Percentiles rank a stretch among this genome's conserved stretches.
Conservation (phyloP, 768 basidiomycete species). For the Termitomyces sp. region DNA sequence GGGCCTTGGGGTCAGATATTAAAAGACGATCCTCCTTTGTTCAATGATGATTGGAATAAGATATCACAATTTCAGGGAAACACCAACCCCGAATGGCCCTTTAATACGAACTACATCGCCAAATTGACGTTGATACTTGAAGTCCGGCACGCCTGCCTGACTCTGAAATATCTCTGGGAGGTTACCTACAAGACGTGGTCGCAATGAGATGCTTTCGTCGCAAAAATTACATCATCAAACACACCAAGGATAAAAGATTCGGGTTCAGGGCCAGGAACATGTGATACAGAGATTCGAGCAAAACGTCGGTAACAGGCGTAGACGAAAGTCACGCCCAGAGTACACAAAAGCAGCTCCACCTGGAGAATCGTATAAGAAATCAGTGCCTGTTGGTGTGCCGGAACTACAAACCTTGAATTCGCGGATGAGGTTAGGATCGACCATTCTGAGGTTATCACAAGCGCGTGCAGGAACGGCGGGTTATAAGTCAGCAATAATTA, state of each 20-base stretch:
- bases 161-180: constrained; percentile 44
- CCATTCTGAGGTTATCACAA: background rate
- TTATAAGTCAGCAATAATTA: background rate
- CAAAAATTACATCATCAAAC: background rate
- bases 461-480: background rate
- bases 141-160: constrained; percentile 45
- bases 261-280: constrained; percentile 43
- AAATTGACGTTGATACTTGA: constrained; percentile 43
- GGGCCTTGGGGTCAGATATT: constrained; percentile 50
- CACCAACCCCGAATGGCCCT: constrained; percentile 40
- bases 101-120: constrained; percentile 47
- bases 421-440: background rate
- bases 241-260: constrained; percentile 44
- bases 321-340: constrained; percentile 14
- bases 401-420: background rate
- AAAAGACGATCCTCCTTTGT: constrained; percentile 45
- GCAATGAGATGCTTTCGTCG: background rate
- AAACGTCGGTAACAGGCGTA: constrained; percentile 27
- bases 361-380: background rate
- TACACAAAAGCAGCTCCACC: constrained; percentile 5
- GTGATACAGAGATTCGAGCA: constrained; percentile 33
- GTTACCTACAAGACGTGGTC: constrained; percentile 30
- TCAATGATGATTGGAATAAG: background rate
- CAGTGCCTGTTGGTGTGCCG: background rate
- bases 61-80: background rate